Evolutionary conservation across 805 yeast genomes (phyloP).

Genomic region (Schwanniomyces occidentalis): DNA sequence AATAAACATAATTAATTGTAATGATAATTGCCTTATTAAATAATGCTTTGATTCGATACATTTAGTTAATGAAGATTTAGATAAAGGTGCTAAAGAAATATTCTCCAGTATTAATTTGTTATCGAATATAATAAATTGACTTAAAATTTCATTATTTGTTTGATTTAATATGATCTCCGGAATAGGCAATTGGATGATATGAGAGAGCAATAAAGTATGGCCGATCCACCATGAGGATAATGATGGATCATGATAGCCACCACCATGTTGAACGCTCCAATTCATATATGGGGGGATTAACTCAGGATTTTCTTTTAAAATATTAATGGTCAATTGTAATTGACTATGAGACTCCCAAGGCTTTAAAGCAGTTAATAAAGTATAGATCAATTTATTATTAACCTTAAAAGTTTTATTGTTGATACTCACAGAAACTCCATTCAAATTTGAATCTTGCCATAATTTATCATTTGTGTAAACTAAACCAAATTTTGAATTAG

Average conservation of each 20-base stretch:
- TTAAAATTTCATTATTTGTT: constrained; percentile 4
- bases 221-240: constrained; percentile 83
- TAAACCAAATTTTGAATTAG: constrained; percentile 52
- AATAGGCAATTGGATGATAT: constrained; percentile 56
- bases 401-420: constrained; percentile 56
- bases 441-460: constrained; percentile 40
- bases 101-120: constrained; percentile 52
- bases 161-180: constrained; percentile 33
- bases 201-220: constrained; percentile 59
- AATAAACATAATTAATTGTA: constrained; percentile 56
- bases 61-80: constrained; percentile 56
- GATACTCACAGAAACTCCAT: constrained; percentile 46
- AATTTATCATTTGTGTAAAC: constrained; percentile 47
- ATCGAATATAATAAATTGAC: constrained; percentile 2
- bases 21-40: constrained; percentile 61
- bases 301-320: constrained; percentile 62
- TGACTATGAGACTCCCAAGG: constrained; percentile 81
- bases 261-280: constrained; percentile 52
- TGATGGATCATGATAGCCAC: constrained; percentile 77
- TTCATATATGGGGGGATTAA: constrained; percentile 69
- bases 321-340: constrained; percentile 49
- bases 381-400: constrained; percentile 67
- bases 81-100: constrained; percentile 64
- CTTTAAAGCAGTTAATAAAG: constrained; percentile 62
- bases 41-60: constrained; percentile 46